phyloP scores from a whole-genome alignment of 495 filamentous ascomycete genomes.

The Daldinia loculata region DNA sequence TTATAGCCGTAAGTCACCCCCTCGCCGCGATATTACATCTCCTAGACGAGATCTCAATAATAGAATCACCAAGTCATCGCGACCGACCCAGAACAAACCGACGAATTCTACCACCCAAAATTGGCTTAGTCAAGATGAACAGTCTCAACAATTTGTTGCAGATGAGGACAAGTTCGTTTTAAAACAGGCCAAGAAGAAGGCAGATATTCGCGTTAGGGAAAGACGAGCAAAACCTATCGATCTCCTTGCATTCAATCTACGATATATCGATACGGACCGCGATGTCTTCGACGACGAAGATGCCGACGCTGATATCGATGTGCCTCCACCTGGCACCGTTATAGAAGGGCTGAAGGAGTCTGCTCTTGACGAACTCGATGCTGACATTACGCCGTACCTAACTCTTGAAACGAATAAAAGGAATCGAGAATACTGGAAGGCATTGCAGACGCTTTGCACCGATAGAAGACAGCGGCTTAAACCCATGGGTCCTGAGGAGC shows the following conservation, averaged over 20 bases:
- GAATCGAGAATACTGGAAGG: slow-evolving; percentile 92
- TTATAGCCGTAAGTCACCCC: slow-evolving; percentile 51
- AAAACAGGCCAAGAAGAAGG: slow-evolving; percentile 97
- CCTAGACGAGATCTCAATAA: slow-evolving; percentile 55
- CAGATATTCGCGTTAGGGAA: slow-evolving; percentile 94
- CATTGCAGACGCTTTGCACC: slow-evolving; percentile 83
- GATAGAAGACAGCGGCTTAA: slow-evolving; percentile 75
- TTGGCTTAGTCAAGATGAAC: slow-evolving; percentile 69
- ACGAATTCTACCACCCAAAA: slow-evolving; percentile 37
- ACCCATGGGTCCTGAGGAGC: slow-evolving; percentile 68
- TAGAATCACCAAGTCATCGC: slow-evolving; percentile 56
- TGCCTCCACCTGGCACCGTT: slow-evolving; percentile 83
- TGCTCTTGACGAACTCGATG: slow-evolving; percentile 79
- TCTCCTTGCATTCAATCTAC: slow-evolving; percentile 90
- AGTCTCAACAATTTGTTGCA: slow-evolving; percentile 84
- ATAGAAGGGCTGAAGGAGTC: slow-evolving; percentile 76
- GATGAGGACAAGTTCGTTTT: slow-evolving; percentile 97
- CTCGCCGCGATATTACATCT: slow-evolving; percentile 54
- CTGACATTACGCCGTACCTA: slow-evolving; percentile 87
- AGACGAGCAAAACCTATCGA: slow-evolving; percentile 93
- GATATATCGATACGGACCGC: slow-evolving; percentile 85
- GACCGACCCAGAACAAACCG: slow-evolving; percentile 44
- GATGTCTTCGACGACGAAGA: slow-evolving; percentile 84
- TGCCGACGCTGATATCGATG: slow-evolving; percentile 71
- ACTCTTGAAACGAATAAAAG: slow-evolving; percentile 77